Percentiles rank a stretch among this genome's conserved stretches.
Evolutionary conservation across 768 basidiomycete genomes (phyloP).

Genomic region (Boletus rubroflammeus): DNA sequence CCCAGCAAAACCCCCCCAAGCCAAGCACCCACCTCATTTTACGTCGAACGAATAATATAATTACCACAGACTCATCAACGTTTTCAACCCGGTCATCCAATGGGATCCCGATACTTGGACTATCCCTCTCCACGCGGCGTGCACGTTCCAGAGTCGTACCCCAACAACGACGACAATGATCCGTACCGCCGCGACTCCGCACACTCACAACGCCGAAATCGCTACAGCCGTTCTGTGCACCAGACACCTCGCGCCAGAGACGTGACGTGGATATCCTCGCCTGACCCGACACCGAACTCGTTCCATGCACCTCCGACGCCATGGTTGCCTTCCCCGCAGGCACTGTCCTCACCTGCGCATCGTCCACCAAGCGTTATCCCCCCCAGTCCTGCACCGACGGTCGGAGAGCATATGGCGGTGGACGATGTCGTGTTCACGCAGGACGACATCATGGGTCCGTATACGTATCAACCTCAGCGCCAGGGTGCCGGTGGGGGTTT

Average conservation of each 20-base stretch:
- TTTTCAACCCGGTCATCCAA: background rate
- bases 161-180: slow-evolving; percentile 2
- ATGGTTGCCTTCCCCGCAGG: background rate
- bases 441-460: slow-evolving; percentile 1
- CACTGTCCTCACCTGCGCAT: slow-evolving; percentile 11
- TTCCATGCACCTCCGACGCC: slow-evolving; percentile 3
- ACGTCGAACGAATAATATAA: background rate
- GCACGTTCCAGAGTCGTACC: slow-evolving; percentile 19
- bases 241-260: slow-evolving; percentile 24
- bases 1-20: background rate
- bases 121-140: slow-evolving; percentile 24
- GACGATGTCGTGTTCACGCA: slow-evolving; percentile 15
- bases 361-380: slow-evolving; percentile 9
- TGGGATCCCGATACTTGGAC: slow-evolving; percentile 24
- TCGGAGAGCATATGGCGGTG: slow-evolving; percentile 30
- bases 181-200: slow-evolving; percentile 3
- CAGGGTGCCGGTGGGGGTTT: slow-evolving; percentile 14
- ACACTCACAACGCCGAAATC: slow-evolving; percentile 14
- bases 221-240: slow-evolving; percentile 17
- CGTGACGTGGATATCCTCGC: slow-evolving; percentile 22
- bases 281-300: slow-evolving; percentile 15
- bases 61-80: background rate
- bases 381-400: slow-evolving; percentile 24
- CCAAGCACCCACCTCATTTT: background rate
- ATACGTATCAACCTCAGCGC: slow-evolving; percentile 6